Base-by-base conservation (phyloP, 2,329 filamentous ascomycete genomes). In the Didymella arachidicola region DNA sequence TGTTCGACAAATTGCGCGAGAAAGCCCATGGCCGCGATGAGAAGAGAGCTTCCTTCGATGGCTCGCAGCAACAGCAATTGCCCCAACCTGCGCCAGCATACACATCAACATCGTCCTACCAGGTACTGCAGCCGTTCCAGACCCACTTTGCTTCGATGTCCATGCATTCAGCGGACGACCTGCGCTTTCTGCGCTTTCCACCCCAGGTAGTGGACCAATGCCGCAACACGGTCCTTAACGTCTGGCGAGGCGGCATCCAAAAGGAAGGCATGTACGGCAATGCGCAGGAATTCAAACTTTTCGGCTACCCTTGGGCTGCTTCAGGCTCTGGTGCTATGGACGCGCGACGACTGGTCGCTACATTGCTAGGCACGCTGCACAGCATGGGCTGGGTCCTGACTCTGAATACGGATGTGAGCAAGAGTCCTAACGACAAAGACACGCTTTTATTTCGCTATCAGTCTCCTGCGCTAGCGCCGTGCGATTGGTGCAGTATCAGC, bases 361-460 rank as follows among this genome's bases (percentile, higher is more conserved):
- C 67, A 11, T 41, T 79, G 4, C 59, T 80, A 4, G 69, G 67
- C 14, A 59, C 71, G 34, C 58, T 79, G n/a, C 78, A 72, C 44
- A 57, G 62, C 8, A 57, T 66, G 22, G 78, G 78, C 2, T 79
- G 78, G 78, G 70, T 79, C 2, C 50, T 80, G 32, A 76, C 72
- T 32, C 61, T 72, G 4, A 71, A 68, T 18, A 75, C 77, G 2
- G 76, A 79, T 60, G 60, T 77, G 2, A 74, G 68, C 57, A 78
- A 74, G 57, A 75, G 68, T 22, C 44, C 55, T 27, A 39, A 29
- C 5, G 73, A 77, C 55, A 77, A 73, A 59, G 77, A 79, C 56
- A 75, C 76, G 0, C 58, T 80, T 14, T 52, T 80, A 18, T 79
- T 80, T 55, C 63, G 78, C 2, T 66, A 75, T 30, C 77, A 79